phyloP scores from a whole-genome alignment of 352 stramenopile genomes.

The Pythium rhizo-oryzae region DNA sequence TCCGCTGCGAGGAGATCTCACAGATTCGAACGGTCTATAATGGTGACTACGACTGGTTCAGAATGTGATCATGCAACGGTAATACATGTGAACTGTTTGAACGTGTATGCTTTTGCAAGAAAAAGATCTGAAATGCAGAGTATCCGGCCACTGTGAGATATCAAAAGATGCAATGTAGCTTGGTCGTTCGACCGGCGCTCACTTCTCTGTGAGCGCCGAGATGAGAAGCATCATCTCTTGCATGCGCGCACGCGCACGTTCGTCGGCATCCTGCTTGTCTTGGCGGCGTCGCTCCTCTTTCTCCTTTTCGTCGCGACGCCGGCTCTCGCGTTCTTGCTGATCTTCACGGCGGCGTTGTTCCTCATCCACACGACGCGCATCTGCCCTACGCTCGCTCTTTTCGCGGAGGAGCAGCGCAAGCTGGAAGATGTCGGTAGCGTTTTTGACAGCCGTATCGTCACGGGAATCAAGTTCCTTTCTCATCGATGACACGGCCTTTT shows the following conservation, averaged over 20 bases:
- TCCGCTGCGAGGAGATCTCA: not conserved
- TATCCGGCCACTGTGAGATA: no score
- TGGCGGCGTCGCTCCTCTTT: not conserved
- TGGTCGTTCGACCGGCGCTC: not conserved
- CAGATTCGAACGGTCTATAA: not conserved
- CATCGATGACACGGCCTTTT: not conserved
- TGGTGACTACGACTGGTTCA: no score
- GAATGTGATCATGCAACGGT: no score
- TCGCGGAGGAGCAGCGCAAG: not conserved
- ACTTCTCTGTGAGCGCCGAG: not conserved
- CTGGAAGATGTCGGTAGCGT: not conserved
- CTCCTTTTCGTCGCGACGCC: not conserved
- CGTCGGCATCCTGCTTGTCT: not conserved
- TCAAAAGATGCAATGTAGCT: no score
- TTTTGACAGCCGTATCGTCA: no score
- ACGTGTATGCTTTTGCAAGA: no score
- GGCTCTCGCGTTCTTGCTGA: not conserved
- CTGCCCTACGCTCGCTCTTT: not conserved
- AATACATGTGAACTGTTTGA: no score
- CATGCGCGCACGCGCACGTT: not conserved
- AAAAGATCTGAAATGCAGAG: no score
- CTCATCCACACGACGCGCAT: not conserved
- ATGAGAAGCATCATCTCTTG: constrained; percentile 2
- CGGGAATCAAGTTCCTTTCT: not conserved
- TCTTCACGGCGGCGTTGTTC: not conserved